Evolutionary conservation across 164 flowering plant genomes (phyloP).

Genomic region (Malania oleifera): DNA sequence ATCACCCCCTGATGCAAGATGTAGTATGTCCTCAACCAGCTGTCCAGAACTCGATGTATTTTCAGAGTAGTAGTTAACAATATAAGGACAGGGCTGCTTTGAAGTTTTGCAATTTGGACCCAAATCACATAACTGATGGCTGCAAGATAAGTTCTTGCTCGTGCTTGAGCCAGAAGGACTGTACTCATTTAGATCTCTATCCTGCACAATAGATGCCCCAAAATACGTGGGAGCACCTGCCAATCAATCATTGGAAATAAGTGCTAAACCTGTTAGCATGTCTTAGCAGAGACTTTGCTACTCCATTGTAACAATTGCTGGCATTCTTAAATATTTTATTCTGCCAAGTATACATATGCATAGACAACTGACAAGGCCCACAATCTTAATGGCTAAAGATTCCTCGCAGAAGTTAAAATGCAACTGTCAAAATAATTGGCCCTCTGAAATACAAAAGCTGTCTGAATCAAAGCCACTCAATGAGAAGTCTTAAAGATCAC

Average conservation of each 20-base stretch:
- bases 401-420: too few species aligned
- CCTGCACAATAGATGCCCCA: slow-evolving; percentile 99
- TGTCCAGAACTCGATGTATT: slow-evolving; percentile 79
- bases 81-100: slow-evolving; percentile 69
- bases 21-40: slow-evolving; percentile 73
- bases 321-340: background rate
- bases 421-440: too few species aligned
- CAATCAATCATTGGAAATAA: slow-evolving; percentile 97
- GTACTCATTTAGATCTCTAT: slow-evolving; percentile 76
- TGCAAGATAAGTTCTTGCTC: slow-evolving; percentile 67
- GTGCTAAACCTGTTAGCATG: slow-evolving; percentile 72
- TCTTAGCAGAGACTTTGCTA: slow-evolving; percentile 23
- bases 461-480: too few species aligned
- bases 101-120: slow-evolving; percentile 56
- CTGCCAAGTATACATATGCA: too few species aligned
- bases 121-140: slow-evolving; percentile 62
- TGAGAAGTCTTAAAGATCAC: too few species aligned
- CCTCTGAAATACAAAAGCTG: too few species aligned
- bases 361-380: too few species aligned
- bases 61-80: slow-evolving; percentile 46
- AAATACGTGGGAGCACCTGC: slow-evolving; percentile 94
- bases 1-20: slow-evolving; percentile 46
- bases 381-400: too few species aligned
- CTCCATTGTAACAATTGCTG: background rate
- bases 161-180: slow-evolving; percentile 72